Base-by-base conservation (phyloP, 192 early-diverging fungal species). In the Paraglomus occultum region DNA sequence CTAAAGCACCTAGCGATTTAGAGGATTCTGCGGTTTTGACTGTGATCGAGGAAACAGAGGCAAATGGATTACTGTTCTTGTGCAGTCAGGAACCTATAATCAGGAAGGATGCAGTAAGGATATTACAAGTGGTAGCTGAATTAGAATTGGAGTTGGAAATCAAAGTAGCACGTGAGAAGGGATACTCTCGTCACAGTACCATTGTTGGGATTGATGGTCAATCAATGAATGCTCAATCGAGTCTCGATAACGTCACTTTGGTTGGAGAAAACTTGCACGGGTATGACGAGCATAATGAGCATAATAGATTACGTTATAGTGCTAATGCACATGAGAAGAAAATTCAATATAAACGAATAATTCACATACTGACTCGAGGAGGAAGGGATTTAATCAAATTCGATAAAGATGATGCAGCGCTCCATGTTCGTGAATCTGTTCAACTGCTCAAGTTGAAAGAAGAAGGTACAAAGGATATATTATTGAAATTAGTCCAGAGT, bases 11-110 rank as follows among this genome's bases (percentile, higher is more conserved):
- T 4, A 47, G 51, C 5, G 66, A 76, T 2, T 7, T 75, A 0
- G 63, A 75, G 11, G 70, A 74, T 42, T 73, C 75, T 18, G 55
- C 53, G 44, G 61, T 74, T 23, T 77, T 73, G 9, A 75, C 71
- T 15, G 71, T 66, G 22, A 75, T 95, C 14, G 86, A 89, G 57
- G 88, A 88, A 50, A 86, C 90, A 9, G 94, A 95, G 74, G 81
- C 82, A 9, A 82, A 84, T 31, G 94, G 92, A 0, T 70, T 95
- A 17, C 71, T 92, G 7, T 91, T 88, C 57, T 73, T 95, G 39
- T 89, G 84, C 55, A 87, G 81, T 23, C 79, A 76, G 17, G 77
- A 77, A 7, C 75, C 84, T 40, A 48, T 69, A 1, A 82, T 92
- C 18, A 86, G 92, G 38, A 73, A 81, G 18, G 76, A 78, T 14